Evolutionary conservation across 2,329 filamentous ascomycete genomes (phyloP).

Genomic region (Leptographium wingfieldii): DNA sequence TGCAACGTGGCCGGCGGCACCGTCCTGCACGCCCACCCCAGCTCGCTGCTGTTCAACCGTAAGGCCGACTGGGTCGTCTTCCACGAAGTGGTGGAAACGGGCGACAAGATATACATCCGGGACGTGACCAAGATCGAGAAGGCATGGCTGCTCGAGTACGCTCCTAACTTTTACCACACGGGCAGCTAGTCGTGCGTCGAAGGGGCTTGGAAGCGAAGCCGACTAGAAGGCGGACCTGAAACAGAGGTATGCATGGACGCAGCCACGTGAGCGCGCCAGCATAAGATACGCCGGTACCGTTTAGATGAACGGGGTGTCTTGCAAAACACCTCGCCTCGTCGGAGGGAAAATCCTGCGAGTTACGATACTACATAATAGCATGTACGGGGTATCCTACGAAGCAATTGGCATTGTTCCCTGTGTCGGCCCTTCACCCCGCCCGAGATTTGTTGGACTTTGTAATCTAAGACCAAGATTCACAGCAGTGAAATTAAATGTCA

Average conservation of each 20-base stretch:
- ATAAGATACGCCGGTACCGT: neutral
- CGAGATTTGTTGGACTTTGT: no score
- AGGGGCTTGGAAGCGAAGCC: neutral
- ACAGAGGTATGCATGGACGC: neutral
- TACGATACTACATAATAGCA: no score
- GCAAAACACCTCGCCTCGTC: neutral
- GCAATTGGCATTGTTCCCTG: no score
- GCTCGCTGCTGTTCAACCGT: constrained; percentile 86
- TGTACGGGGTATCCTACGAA: no score
- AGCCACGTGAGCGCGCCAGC: neutral
- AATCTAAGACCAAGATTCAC: no score
- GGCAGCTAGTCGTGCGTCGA: neutral
- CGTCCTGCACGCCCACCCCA: constrained; percentile 77
- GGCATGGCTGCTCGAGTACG: constrained; percentile 83
- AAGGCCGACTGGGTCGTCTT: constrained; percentile 97
- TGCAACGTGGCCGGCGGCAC: constrained; percentile 70
- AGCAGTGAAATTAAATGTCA: no score
- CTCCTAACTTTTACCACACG: constrained; percentile 60
- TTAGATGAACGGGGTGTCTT: neutral
- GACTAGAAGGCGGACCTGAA: neutral
- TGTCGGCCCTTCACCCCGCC: no score
- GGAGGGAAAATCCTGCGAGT: neutral
- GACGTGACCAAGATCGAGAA: constrained; percentile 92
- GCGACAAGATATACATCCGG: constrained; percentile 76
- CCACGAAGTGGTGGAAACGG: constrained; percentile 82